Conservation (phyloP, 2,329 filamentous ascomycete genomes). For the Lachnellula occidentalis region DNA sequence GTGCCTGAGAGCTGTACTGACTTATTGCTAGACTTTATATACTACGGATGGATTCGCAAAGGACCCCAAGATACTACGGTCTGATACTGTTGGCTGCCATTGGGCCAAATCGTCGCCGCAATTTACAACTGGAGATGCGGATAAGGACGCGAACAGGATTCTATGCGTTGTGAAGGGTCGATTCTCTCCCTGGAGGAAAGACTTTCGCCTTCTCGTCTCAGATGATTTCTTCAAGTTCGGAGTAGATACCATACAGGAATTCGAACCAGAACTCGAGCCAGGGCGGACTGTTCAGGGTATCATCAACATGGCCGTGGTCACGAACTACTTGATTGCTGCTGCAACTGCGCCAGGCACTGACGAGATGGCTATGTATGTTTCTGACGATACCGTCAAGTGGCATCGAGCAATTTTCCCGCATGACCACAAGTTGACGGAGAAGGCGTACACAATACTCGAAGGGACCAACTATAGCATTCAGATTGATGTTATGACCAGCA, state of each 20-base stretch:
- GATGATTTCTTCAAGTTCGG: constrained; percentile 72
- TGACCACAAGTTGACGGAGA: constrained; percentile 72
- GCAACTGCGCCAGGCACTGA: constrained; percentile 73
- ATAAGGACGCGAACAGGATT: constrained; percentile 64
- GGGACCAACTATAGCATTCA: constrained; percentile 98
- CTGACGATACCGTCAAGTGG: constrained; percentile 78
- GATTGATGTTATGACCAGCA: constrained; percentile 78
- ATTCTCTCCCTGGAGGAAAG: constrained; percentile 63
- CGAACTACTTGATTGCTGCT: constrained; percentile 81
- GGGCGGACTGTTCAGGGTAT: constrained; percentile 72
- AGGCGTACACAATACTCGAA: constrained; percentile 90
- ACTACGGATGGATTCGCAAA: constrained; percentile 81
- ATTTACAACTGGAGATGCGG: constrained; percentile 64
- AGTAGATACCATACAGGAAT: constrained; percentile 48
- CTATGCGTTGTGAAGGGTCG: constrained; percentile 75
- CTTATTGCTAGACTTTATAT: constrained; percentile 48
- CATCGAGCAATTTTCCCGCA: constrained; percentile 85
- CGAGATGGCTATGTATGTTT: constrained; percentile 89
- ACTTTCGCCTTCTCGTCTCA: constrained; percentile 74
- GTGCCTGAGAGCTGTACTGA: constrained; percentile 7
- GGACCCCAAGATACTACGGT: constrained; percentile 57
- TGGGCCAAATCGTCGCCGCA: constrained; percentile 76
- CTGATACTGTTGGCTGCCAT: constrained; percentile 69
- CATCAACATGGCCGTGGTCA: constrained; percentile 75
- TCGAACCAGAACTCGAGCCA: constrained; percentile 72